Evolutionary conservation across 495 filamentous ascomycete genomes (phyloP), one percentile per base, ranked within the genome.

Genomic region (Neurospora sp.): DNA sequence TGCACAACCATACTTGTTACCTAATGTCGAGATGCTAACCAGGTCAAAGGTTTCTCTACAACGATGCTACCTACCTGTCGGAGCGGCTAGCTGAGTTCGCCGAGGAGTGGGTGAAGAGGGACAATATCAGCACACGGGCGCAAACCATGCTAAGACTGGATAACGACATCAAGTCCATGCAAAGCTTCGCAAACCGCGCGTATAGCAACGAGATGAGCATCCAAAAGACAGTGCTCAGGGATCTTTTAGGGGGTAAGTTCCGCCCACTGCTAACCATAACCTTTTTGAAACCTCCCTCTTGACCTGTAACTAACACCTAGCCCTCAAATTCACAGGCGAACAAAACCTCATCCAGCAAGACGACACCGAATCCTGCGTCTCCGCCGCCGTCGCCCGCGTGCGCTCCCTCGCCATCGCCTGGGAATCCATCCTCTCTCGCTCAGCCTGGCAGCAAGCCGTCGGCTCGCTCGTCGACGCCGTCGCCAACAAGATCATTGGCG

Each of bases 121-220:
- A 78, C 22, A 82, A 84, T 45, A 80, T 89, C 16, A 78, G 81
- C 17, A 78, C 82, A 12, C 80, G 83, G 31, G 85, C 85, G 8
- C 82, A 83, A 20, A 81, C 82, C 40, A 85, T 90, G 76, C 86
- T 88, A 74, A 89, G 84, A 74, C 81, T 97, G 1, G 87, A 91
- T 37, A 81, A 87, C 35, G 94, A 97, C 76, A 86, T 94, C 69
- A 87, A 89, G 65, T 85, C 88, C 4, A 85, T 98, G 12, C 89
- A 92, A 73, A 87, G 83, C 45, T 96, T 97, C 76, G 94, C 91
- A 48, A 93, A 91, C 80, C 87, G 93, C 20, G 90, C 92, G 3
- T 99, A 98, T 78, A 87, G 89, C 72, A 92, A 90, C 72, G 96
- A 98, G 80, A 92, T 99, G 88, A 89, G 90, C 69, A 87, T 89